These are phyloP conservation scores for Coffea canephora DNA, from an alignment of 257 asterid genomes.

Conservation along the genomic window DNA sequence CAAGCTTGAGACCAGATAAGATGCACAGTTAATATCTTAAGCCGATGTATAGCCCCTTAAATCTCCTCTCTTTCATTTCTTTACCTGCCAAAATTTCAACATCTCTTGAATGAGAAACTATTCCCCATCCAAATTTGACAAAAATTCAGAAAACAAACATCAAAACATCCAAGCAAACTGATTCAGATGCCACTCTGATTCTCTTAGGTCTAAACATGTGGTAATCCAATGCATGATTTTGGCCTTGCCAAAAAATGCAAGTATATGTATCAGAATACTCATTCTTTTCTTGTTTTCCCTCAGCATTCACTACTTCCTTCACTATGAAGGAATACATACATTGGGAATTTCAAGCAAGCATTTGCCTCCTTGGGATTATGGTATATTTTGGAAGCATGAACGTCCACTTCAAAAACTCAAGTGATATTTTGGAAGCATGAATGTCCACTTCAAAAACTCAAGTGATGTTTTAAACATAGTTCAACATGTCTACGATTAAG, in stretches of 20 bases:
- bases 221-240: background rate
- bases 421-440: background rate
- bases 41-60: background rate
- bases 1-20: background rate
- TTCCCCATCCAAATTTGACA: background rate
- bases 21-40: constrained; percentile 3
- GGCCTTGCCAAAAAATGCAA: background rate
- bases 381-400: background rate
- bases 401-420: background rate
- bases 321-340: background rate
- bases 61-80: constrained; percentile 35
- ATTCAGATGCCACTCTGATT: background rate
- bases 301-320: background rate
- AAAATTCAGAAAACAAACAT: background rate
- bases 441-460: background rate
- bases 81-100: constrained; percentile 44
- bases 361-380: background rate
- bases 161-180: background rate
- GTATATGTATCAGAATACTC: background rate
- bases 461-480: background rate
- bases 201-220: background rate
- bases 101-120: background rate
- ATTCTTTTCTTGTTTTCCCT: background rate
- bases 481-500: background rate
- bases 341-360: background rate